Base-by-base conservation (phyloP, 768 basidiomycete species). In the Tulasnella sp. region DNA sequence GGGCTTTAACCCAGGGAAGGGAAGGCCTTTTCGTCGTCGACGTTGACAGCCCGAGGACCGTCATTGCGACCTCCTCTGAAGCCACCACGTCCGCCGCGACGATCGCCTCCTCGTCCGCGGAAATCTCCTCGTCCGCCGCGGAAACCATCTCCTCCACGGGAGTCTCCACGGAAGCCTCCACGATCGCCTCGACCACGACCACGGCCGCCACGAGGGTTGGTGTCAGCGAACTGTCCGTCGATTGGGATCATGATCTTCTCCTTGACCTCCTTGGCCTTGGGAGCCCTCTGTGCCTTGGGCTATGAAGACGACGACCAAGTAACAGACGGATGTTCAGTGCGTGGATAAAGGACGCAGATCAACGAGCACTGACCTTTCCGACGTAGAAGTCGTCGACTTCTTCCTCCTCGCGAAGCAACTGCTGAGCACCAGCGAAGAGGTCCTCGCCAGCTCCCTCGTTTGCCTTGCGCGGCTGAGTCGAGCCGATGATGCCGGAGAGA, bases 191-290 rank as follows among this genome's bases (percentile, higher is more conserved):
- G 71, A 37, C 77, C 71, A 71, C 80, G 75, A 72, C 74, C 71
- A 49, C 79, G 75, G 58, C 77, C 75, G 42, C 77, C 74, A 71
- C 78, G 76, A 31, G 40, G 14, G 31, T n/a, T 38, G 25, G 74
- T 14, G 11, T 76, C 74, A n/a, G 74, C 68, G 82, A 95, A 96
- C 80, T 88, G 92, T 75, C 90, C 93, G 19, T 97, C 94, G 82
- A 98, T 93, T 82, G 97, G 95, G 81, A 99, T 86, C 85, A 87
- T 93, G 80, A 94, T 89, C 84, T 97, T 97, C 83, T 94, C 93
- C 80, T 93, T 91, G 86, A 94, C 94, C 86, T 93, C 80, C 83
- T 90, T 94, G 82, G 85, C 83, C 93, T 96, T 71, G 54, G 74
- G 31, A 34, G 67, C 58, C 74, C 39, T 68, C 15, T 39, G 36